phyloP scores from a whole-genome alignment of 2,329 filamentous ascomycete species.

The Aschersonia sp. region DNA sequence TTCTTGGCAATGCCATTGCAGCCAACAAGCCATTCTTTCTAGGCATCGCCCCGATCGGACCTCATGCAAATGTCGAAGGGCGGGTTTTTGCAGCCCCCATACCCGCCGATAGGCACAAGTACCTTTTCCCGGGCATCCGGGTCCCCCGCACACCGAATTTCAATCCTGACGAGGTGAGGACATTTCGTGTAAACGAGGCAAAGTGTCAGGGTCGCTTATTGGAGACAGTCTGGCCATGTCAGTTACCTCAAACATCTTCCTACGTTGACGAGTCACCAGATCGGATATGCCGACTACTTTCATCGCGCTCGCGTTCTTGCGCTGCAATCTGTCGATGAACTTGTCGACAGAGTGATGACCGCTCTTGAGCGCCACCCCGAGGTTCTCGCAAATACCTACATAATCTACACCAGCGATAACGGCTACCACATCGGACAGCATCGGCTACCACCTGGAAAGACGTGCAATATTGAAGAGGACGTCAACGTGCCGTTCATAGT shows the following conservation, averaged over 20 bases:
- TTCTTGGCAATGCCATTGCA: constrained; percentile 45
- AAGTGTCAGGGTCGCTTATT: neutral
- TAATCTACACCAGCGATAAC: constrained; percentile 46
- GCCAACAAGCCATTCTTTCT: constrained; percentile 51
- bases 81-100: constrained; percentile 33
- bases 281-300: constrained; percentile 34
- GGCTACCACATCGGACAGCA: constrained; percentile 48
- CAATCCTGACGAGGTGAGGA: constrained; percentile 45
- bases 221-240: constrained; percentile 17
- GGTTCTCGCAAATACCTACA: constrained; percentile 47
- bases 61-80: constrained; percentile 37
- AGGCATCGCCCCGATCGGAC: constrained; percentile 49
- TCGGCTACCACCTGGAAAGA: constrained; percentile 41
- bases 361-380: constrained; percentile 31
- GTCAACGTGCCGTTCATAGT: constrained; percentile 43
- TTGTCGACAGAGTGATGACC: constrained; percentile 30
- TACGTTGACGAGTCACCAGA: constrained; percentile 21
- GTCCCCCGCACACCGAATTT: constrained; percentile 51
- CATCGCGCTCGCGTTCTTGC: constrained; percentile 36
- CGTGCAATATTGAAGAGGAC: constrained; percentile 43
- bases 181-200: neutral
- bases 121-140: constrained; percentile 44
- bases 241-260: constrained; percentile 30
- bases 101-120: constrained; percentile 42
- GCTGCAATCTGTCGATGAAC: constrained; percentile 37